Evolutionary conservation across 2,329 filamentous ascomycete genomes (phyloP), one percentile per base, ranked within the genome.

Genomic region (Talaromyces sp.): DNA sequence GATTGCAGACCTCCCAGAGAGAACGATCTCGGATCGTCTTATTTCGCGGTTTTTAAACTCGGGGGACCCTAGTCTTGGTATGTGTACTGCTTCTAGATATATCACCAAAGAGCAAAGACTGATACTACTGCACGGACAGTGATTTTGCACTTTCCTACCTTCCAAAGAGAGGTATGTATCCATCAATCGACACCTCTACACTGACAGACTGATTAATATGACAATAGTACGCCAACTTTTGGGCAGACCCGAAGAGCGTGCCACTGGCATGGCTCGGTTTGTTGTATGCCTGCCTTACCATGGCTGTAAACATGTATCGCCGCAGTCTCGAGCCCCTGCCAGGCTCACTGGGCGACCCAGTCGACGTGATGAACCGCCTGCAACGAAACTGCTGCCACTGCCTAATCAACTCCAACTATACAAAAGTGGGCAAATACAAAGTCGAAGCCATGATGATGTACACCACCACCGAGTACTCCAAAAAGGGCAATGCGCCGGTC

Each of bases 351-450:
- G 61, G 60, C 16, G 62, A 68, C 27, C 54, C 68, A 4, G 57
- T 47, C 23, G 66, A 62, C 10, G 57, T 65, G 36, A 75, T 68
- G 75, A 76, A 62, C 75, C 81, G 68, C 76, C 84, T 74, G 68
- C 86, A 63, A 78, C 87, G 72, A 81, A 62, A 68, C 58, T 66
- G 70, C n/a, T 69, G 71, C 1, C 70, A 73, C 54, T 72, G 72
- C 60, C 66, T 75, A 4, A 67, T 68, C n/a, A 69, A 71, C 52
- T 68, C 72, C 9, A 75, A 75, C 56, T 75, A 75, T 47, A 67
- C 70, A 2, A 63, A 62, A 1, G 71, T 73, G 9, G 73, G 72
- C 0, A 66, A 64, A 18, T 71, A 73, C 63, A 75, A 75, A 62
- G 67, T 66, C 3, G 72, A 75, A 55, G 70, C 70, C 1, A 64